A percentile compares a stretch with the other conserved stretches of the same genome.
Evolutionary conservation across 2,329 filamentous ascomycete genomes (phyloP).

Genomic region (Alternaria viburni): DNA sequence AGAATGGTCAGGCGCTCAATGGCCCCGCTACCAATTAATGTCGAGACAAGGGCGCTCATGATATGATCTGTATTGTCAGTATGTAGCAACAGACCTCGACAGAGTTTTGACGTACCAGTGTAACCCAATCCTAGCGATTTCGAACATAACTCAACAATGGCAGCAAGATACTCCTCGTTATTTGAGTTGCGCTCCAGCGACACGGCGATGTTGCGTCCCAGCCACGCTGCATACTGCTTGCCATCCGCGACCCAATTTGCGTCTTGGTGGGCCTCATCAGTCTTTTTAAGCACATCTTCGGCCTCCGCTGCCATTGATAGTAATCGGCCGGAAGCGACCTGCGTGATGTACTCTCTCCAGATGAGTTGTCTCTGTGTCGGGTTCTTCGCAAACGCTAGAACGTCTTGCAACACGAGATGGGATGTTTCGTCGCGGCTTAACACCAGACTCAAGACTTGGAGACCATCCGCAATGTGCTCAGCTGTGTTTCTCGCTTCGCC

Average conservation of each 20-base stretch:
- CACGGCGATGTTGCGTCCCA: conserved; percentile 67
- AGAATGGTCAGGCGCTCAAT: conserved; percentile 41
- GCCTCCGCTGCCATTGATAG: conserved; percentile 66
- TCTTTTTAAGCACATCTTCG: conserved; percentile 55
- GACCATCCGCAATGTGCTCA: conserved; percentile 48
- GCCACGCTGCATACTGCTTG: conserved; percentile 71
- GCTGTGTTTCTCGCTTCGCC: conserved; percentile 37
- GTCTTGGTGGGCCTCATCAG: conserved; percentile 17
- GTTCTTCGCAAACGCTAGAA: conserved; percentile 49
- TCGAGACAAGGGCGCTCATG: conserved; percentile 21
- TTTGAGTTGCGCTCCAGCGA: conserved; percentile 52
- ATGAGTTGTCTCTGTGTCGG: conserved; percentile 57
- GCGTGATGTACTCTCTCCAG: conserved; percentile 68
- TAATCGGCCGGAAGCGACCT: conserved; percentile 66
- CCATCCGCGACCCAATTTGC: conserved; percentile 69
- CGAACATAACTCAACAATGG: conserved; percentile 54
- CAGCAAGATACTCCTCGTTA: conserved; percentile 42
- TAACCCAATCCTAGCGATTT: conserved; percentile 76
- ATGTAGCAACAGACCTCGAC: background rate
- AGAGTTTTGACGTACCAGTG: conserved; percentile 54
- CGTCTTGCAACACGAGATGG: conserved; percentile 53
- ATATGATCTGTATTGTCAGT: conserved; percentile 29
- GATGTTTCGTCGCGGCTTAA: conserved; percentile 55
- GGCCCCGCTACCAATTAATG: conserved; percentile 18
- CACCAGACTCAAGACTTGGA: conserved; percentile 52